A percentile compares a stretch with the other conserved stretches of the same genome.
Evolutionary conservation across 2,329 filamentous ascomycete species (phyloP).

Genomic region (Aspergillus pseudotamarii): DNA sequence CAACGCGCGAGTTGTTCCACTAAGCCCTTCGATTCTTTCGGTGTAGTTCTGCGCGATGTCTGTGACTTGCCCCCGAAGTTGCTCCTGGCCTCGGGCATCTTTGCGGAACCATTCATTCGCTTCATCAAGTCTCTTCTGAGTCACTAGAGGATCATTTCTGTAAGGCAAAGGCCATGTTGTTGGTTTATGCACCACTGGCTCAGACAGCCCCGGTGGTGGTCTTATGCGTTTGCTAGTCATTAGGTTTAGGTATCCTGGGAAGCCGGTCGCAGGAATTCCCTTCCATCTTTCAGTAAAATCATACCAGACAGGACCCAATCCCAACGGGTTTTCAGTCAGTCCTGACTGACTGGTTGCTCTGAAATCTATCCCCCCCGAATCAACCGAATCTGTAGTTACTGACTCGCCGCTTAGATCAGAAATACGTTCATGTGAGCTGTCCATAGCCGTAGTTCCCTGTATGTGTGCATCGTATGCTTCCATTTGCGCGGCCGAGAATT

Average conservation of each 20-base stretch:
- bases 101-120: slow-evolving; percentile 27
- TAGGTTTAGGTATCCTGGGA: background rate
- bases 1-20: background rate
- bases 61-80: slow-evolving; percentile 23
- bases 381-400: background rate
- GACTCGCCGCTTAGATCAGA: background rate
- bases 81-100: slow-evolving; percentile 20
- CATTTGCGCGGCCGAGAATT: background rate
- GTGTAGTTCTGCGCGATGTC: slow-evolving; percentile 20
- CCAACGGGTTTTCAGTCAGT: background rate
- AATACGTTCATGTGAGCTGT: background rate
- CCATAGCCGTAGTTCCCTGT: background rate
- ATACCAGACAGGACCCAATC: too few species aligned
- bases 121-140: slow-evolving; percentile 16
- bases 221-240: slow-evolving; percentile 2
- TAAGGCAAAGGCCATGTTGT: background rate
- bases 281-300: background rate
- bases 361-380: background rate
- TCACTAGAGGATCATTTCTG: background rate
- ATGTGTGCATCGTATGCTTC: background rate
- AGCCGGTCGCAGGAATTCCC: background rate
- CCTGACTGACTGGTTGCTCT: background rate
- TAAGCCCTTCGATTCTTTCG: slow-evolving; percentile 13
- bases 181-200: slow-evolving; percentile 1
- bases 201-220: slow-evolving; percentile 23